Conservation (phyloP, 2,329 filamentous ascomycete species). For the Aspergillus pseudoterreus region DNA sequence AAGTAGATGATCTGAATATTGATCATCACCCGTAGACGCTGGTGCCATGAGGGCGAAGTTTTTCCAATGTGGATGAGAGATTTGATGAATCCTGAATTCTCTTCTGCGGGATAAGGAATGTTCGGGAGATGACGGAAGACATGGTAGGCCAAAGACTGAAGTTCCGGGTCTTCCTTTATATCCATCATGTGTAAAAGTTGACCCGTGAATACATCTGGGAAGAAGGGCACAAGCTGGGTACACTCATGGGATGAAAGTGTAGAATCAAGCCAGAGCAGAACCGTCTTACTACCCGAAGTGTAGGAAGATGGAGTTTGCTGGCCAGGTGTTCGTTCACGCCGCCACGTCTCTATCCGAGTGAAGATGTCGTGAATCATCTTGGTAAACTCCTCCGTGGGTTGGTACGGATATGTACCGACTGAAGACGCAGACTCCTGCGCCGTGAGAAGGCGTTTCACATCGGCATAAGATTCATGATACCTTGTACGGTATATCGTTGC, state of each 20-base stretch:
- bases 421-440: conserved; percentile 76
- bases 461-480: conserved; percentile 89
- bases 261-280: conserved; percentile 89
- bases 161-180: conserved; percentile 94
- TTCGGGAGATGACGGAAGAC: conserved; percentile 96
- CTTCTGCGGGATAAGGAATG: conserved; percentile 82
- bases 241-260: conserved; percentile 91
- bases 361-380: conserved; percentile 73
- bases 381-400: conserved; percentile 70
- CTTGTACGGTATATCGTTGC: conserved; percentile 84
- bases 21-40: conserved; percentile 87
- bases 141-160: conserved; percentile 91
- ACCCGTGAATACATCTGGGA: conserved; percentile 83
- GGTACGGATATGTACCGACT: conserved; percentile 79
- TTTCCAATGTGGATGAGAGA: conserved; percentile 85
- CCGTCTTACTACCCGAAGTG: conserved; percentile 93
- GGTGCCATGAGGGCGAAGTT: conserved; percentile 85
- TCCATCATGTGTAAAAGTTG: conserved; percentile 99
- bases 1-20: conserved; percentile 99
- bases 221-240: conserved; percentile 84
- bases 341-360: conserved; percentile 77
- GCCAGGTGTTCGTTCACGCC: conserved; percentile 74
- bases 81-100: conserved; percentile 79
- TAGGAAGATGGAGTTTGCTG: conserved; percentile 93
- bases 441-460: conserved; percentile 70